These are phyloP conservation scores for Sporothrix globosa DNA, from an alignment of 2,329 filamentous ascomycete genomes.

Conservation along the genomic window DNA sequence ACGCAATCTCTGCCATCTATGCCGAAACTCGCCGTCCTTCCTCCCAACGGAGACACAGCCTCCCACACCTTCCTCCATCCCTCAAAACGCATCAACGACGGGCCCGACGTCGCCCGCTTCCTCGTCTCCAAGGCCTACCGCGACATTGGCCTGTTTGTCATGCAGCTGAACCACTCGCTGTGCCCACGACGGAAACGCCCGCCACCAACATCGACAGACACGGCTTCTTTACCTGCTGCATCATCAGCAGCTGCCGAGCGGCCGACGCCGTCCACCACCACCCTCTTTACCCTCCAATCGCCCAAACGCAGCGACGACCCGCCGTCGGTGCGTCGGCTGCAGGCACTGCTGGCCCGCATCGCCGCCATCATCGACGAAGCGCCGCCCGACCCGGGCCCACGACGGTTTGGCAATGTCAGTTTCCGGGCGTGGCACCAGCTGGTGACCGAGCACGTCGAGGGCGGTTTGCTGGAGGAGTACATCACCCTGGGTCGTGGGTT, in stretches of 20 bases:
- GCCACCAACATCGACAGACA: background rate
- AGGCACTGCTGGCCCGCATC: slow-evolving; percentile 66
- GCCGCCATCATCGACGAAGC: slow-evolving; percentile 72
- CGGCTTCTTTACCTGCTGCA: too few relatives aligned
- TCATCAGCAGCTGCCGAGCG: slow-evolving; percentile 36
- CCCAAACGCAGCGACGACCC: slow-evolving; percentile 48
- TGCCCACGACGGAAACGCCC: slow-evolving; percentile 64
- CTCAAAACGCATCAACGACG: slow-evolving; percentile 80
- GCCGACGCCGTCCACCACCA: slow-evolving; percentile 42
- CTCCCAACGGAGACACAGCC: slow-evolving; percentile 38
- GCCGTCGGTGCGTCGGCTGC: slow-evolving; percentile 65
- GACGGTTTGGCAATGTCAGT: slow-evolving; percentile 88
- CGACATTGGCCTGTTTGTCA: slow-evolving; percentile 82
- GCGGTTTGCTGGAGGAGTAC: slow-evolving; percentile 40
- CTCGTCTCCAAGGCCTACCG: slow-evolving; percentile 79
- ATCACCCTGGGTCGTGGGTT: slow-evolving; percentile 28
- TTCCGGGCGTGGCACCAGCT: slow-evolving; percentile 82
- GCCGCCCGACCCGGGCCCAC: slow-evolving; percentile 81
- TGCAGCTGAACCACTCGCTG: slow-evolving; percentile 87
- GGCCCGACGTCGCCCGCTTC: slow-evolving; percentile 78
- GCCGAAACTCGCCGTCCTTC: slow-evolving; percentile 52
- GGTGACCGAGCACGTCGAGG: slow-evolving; percentile 62
- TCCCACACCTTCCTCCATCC: slow-evolving; percentile 67
- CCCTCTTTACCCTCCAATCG: slow-evolving; percentile 53
- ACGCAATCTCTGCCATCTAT: slow-evolving; percentile 29